Base-by-base conservation (phyloP, 78 protist species). In the Ministeria vibrans region DNA sequence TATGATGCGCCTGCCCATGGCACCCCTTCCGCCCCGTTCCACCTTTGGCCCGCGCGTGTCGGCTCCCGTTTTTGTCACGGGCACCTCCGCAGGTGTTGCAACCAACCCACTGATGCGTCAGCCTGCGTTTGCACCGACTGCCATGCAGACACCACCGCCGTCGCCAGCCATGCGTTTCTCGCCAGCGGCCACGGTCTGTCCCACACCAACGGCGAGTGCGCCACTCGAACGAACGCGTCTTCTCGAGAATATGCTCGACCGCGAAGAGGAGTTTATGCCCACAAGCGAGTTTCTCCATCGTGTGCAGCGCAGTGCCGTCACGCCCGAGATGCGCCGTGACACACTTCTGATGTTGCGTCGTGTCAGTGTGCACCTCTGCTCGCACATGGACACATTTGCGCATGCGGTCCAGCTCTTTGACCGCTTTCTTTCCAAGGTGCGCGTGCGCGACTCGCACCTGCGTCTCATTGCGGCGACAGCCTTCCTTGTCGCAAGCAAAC, bases 401-500 rank as follows among this genome's bases (percentile, higher is more conserved):
- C 68, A 72, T n/a, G 75, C 85, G 25, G 77, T 39, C 64, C 70
- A 64, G 68, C 36, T 45, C 0, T 22, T 81, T 25, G 85, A 81
- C 46, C 75, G 77, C 43, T 42, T 81, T 27, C 72, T 81, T 62
- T 70, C 78, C 15, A 7, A 2, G 41, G 77, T 66, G 30, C 32
- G 43, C 36, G 77, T 81, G 38, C 36, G 72, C 38, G 41, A 78
- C 39, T 6, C 4, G 41, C 85, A 81, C 55, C 51, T 81, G 36
- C 85, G 72, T 38, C 49, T 81, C 30, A 70, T 81, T 2, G 85
- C 79, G 22, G 71, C 69, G 36, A 20, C 77, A 25, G 70, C 55
- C 36, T 62, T 81, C 43, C 69, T 81, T 28, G 18, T 81, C n/a
- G 78, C 78, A 6, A 71, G 76, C 36, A 81, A 81, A 49, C 34